Percentiles rank a stretch among this genome's conserved stretches.
Conservation (phyloP, 495 filamentous ascomycete genomes). For the Aspergillus diversus region DNA sequence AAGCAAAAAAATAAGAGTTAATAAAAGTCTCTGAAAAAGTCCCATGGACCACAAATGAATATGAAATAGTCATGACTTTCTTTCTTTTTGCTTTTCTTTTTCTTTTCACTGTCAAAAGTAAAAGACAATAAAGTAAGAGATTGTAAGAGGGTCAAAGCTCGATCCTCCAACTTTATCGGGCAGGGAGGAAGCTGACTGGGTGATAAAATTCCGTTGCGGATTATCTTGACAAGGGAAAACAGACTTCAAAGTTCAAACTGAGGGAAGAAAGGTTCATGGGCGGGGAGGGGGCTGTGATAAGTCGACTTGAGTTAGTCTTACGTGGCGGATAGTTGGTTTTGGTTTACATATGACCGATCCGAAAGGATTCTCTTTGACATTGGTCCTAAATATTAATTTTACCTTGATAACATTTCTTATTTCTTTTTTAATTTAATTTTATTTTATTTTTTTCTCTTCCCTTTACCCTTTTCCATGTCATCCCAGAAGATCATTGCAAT, state of each 20-base stretch:
- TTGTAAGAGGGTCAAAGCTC: slow-evolving; percentile 21
- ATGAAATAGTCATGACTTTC: too few relatives aligned
- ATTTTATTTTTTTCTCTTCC: too few relatives aligned
- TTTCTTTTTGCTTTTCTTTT: neutral
- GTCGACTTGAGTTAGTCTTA: slow-evolving; percentile 18
- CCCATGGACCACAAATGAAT: too few relatives aligned
- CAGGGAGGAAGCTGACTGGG: slow-evolving; percentile 21
- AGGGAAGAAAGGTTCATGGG: too few relatives aligned
- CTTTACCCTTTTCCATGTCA: too few relatives aligned
- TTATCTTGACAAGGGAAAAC: slow-evolving; percentile 4
- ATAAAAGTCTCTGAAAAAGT: neutral
- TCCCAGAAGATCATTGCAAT: too few relatives aligned
- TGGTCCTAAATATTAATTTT: neutral
- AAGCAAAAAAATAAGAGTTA: neutral
- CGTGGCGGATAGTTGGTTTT: slow-evolving; percentile 17
- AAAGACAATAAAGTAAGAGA: neutral
- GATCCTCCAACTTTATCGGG: slow-evolving; percentile 29
- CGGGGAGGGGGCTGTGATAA: slow-evolving; percentile 4
- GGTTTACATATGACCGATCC: slow-evolving; percentile 23
- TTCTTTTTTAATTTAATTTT: neutral
- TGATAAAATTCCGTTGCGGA: slow-evolving; percentile 21
- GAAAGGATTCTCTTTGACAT: neutral
- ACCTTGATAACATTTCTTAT: neutral
- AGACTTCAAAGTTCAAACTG: neutral
- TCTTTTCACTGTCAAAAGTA: neutral